Evolutionary conservation across 257 asterid species (phyloP).

Genomic region (Gynochthodes officinalis): DNA sequence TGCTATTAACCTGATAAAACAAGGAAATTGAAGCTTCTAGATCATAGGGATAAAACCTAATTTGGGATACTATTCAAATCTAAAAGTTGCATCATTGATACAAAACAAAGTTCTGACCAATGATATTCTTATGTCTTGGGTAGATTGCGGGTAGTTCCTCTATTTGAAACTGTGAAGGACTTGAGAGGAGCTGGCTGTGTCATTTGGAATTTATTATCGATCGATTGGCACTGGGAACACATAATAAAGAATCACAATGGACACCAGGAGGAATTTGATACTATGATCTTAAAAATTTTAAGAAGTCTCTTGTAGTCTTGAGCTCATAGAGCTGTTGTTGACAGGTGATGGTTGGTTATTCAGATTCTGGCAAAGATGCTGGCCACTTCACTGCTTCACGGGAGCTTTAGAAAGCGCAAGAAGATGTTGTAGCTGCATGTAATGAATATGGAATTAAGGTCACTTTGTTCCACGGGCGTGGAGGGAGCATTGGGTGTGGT

Average conservation of each 20-base stretch:
- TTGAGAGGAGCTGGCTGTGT: constrained; percentile 92
- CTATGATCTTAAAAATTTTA: not conserved
- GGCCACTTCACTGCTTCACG: constrained; percentile 96
- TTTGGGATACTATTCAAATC: not conserved
- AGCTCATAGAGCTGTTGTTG: constrained; percentile 22
- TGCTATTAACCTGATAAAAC: not conserved
- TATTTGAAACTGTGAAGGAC: constrained; percentile 97
- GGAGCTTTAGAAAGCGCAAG: constrained; percentile 99
- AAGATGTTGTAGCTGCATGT: constrained; percentile 93
- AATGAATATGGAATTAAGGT: constrained; percentile 80
- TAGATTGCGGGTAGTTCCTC: constrained; percentile 94
- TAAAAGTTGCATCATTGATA: not conserved
- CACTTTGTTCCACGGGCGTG: constrained; percentile 97
- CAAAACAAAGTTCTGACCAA: constrained; percentile 16
- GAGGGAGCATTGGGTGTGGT: constrained; percentile 98
- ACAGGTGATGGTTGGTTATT: constrained; percentile 99
- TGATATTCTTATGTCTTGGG: constrained; percentile 13
- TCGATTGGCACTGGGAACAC: constrained; percentile 87
- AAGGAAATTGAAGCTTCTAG: not conserved
- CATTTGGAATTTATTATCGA: constrained; percentile 73
- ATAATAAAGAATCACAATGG: constrained; percentile 72
- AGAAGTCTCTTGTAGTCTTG: constrained; percentile 13
- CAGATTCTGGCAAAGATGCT: constrained; percentile 98
- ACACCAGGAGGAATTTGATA: constrained; percentile 83
- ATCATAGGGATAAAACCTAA: not conserved